These are phyloP conservation scores for Polychaeton citri DNA, from an alignment of 2,329 filamentous ascomycete genomes.

Conservation along the genomic window DNA sequence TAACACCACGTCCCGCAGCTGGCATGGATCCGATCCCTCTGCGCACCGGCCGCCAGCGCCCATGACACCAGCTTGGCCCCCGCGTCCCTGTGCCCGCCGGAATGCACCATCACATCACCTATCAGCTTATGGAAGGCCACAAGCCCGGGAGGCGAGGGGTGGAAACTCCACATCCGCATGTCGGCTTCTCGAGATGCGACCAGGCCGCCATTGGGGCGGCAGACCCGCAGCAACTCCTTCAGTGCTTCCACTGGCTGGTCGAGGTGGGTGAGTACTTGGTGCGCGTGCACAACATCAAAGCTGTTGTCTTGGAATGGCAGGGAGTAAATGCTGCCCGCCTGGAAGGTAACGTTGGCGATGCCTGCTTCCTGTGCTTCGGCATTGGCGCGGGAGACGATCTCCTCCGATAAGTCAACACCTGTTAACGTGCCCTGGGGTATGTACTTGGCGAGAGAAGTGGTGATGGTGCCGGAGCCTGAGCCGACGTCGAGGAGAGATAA, in stretches of 20 bases:
- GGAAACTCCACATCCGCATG: conserved; percentile 23
- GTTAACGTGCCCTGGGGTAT: conserved; percentile 32
- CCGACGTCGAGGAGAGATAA: conserved; percentile 34
- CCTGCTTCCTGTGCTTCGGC: conserved; percentile 23
- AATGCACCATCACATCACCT: conserved; percentile 18
- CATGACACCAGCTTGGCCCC: conserved; percentile 17
- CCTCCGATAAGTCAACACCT: conserved; percentile 31
- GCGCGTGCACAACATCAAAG: conserved; percentile 48
- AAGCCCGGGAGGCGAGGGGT: conserved; percentile 23
- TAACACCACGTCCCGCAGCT: conserved; percentile 31
- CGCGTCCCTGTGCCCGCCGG: conserved; percentile 11
- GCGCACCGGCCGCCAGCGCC: conserved; percentile 26
- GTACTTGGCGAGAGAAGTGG: conserved; percentile 28
- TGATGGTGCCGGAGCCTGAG: conserved; percentile 37
- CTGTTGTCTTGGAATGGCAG: conserved; percentile 29
- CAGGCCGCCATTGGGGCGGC: conserved; percentile 37
- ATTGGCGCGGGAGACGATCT: conserved; percentile 28
- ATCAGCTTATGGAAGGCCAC: conserved; percentile 23
- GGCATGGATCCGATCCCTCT: conserved; percentile 24
- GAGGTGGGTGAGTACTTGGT: conserved; percentile 47
- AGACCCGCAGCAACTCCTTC: conserved; percentile 41
- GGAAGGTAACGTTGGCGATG: conserved; percentile 27
- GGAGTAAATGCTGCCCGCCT: conserved; percentile 20
- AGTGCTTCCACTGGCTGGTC: conserved; percentile 37
- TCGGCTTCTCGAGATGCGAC: conserved; percentile 34